Conservation (phyloP, 345 rosid species). For the Aurinia saxatilis region DNA sequence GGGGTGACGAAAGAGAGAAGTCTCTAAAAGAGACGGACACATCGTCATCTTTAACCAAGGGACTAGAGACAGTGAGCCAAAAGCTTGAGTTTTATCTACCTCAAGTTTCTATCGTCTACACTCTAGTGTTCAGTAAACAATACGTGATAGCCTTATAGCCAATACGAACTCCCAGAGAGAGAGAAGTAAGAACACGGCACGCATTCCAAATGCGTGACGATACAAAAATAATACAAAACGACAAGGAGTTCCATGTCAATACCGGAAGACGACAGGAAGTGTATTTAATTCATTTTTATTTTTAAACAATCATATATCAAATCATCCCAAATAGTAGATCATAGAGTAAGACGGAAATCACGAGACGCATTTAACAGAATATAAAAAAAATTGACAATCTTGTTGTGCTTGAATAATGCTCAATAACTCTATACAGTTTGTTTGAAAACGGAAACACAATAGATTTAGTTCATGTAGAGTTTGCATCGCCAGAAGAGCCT, state of each 20-base stretch:
- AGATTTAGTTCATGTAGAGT: no score
- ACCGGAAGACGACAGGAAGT: not conserved
- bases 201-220: not conserved
- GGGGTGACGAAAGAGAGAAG: not conserved
- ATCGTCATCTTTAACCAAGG: conserved; percentile 31
- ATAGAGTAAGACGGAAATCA: no score
- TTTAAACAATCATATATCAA: no score
- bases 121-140: not conserved
- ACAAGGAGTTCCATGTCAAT: not conserved
- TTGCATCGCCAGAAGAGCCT: no score
- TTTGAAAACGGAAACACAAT: no score
- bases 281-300: not conserved
- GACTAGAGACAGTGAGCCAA: conserved; percentile 13
- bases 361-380: no score
- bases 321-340: no score
- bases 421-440: no score
- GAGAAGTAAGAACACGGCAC: conserved; percentile 8
- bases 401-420: no score
- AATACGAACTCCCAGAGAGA: not conserved
- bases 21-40: conserved; percentile 10
- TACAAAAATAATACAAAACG: not conserved
- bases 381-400: no score
- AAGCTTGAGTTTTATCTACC: not conserved
- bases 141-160: not conserved
- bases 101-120: not conserved